Base-by-base conservation (phyloP, 2,329 filamentous ascomycete species). In the Tolypocladium paradoxum region DNA sequence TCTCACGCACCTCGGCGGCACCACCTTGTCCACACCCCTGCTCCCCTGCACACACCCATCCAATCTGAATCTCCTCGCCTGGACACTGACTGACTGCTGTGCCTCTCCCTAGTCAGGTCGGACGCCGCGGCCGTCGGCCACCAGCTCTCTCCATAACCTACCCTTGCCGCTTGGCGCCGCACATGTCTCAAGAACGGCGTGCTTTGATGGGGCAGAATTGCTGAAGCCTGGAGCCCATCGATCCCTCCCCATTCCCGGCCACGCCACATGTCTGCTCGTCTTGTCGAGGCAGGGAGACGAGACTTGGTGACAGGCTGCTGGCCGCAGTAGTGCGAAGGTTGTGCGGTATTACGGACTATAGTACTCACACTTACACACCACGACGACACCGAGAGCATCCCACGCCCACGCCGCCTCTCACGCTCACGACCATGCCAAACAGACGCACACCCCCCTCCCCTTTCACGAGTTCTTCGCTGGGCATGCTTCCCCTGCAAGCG, bases 171-270 rank as follows among this genome's bases (percentile, higher is more conserved):
- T 31, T 49, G 48, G 52, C 48, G 45, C 48, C 48, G 52, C 52
- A 49, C 52, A 16, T 50, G 52, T 50, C 48, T 22, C 24, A 18
- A 49, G 40, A 50, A 53, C 37, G 38, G 48, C 46, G 50, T 37
- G 40, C 50, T 38, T 40, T 50, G 54, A 48, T 50, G 54, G 54
- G 51, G 36, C 53, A 24, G 35, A 51, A 31, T 49, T 51, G 36
- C 35, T 53, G 46, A 45, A 52, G 45, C 54, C 51, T 48, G 49
- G 53, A 53, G 47, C 61, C 61, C 62, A 64, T 67, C 62, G 62
- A 66, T 64, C 58, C 59, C 62, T 60, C 56, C 58, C 59, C 55
- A 50, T 58, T 59, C 57, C 60, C 61, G 61, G 58, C 65, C 64
- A 66, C 62, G 62, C 62, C 51, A 34, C 35, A 33, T 40, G 22